Base-by-base conservation (phyloP, 2,329 filamentous ascomycete species). In the Polychaeton citri region DNA sequence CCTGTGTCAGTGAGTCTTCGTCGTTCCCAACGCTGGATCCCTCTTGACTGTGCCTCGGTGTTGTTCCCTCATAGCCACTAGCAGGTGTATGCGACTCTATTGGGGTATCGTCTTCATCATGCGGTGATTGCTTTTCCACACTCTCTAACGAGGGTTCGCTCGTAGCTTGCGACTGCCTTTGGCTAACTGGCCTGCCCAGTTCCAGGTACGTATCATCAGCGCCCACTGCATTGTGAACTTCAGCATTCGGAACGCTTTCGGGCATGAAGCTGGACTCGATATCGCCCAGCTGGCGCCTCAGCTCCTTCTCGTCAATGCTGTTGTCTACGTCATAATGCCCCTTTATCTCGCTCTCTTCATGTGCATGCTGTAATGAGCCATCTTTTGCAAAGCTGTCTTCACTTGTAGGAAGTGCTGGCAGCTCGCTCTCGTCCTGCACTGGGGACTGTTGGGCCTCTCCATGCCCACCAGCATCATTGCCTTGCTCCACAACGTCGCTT, bases 211-310 rank as follows among this genome's bases (percentile, higher is more conserved):
- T 67, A 41, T 68, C 64, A 47, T 67, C 64, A 8, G 47, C 56
- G 28, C 63, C 63, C 6, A 45, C 30, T 19, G 42, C 36, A 9
- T 44, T 43, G 24, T 53, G 50, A 5, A 46, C 32, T 17, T 45
- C 41, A 15, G 49, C 50, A 7, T 40, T 38, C 5, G 54, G 44
- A 2, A 68, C 68, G 2, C 63, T 59, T 32, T 76, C 72, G 0
- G 72, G 73, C 31, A 77, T 42, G 45, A 78, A 77, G 48, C 72
- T 77, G 3, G 74, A 77, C 50, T 77, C 74, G 37, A 76, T 64
- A 44, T 78, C 73, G 62, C 72, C 66, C 43, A 78, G 52, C 43
- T 69, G 69, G 38, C 66, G 62, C 44, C 67, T 66, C 69, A 77
- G 75, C 47, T 74, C 72, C 35, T 60, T 60, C 52, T 77, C 72